Evolutionary conservation across 306 rosid genomes (phyloP), one percentile per base, ranked within the genome.

Genomic region (Acacia confusa): DNA sequence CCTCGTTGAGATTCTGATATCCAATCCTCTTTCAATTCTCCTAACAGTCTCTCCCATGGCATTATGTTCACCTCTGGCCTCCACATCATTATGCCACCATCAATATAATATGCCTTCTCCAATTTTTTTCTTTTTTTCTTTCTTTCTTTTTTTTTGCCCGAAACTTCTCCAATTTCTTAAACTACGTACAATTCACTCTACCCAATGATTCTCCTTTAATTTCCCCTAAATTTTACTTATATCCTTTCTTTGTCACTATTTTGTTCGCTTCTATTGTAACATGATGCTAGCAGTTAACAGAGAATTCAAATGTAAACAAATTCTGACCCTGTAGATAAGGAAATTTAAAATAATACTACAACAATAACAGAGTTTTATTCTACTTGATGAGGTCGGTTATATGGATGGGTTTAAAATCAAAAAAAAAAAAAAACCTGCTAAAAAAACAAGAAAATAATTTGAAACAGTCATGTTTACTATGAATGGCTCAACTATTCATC

Each of bases 1-100:
- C 99, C 98, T 74, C 90, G 85, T 19, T 69, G 76, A 43, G 88
- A 67, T 86, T 95, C 98, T n/a, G 43, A 53, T 19, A 25, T 16
- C 99, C 99, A 95, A 83, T 95, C 89, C 52, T 93, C 92, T 78
- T 85, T 81, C 81, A 95, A 74, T 52, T 95, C 91, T 78, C 84
- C 87, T 85, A 88, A 67, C 83, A 95, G 81, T 28, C 12, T 25
- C 80, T 76, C 90, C 99, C 99, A 95, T 55, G 98, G 98, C 87
- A 88, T 94, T 90, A 93, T 79, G 80, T 92, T 93, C 36, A 87
- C 82, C 81, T 95, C 99, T 45, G 94, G 67, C 99, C 99, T 95
- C 25, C 66, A 60, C 4, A 63, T 17, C 47, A 70, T 41, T 22
- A 11, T 25, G 8, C 16, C 24, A 19, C 9, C 12, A 36, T 17